Percentiles rank a stretch among this genome's conserved stretches.
phyloP scores from a whole-genome alignment of 2,329 filamentous ascomycete genomes.

The Fusarium goolgardi region DNA sequence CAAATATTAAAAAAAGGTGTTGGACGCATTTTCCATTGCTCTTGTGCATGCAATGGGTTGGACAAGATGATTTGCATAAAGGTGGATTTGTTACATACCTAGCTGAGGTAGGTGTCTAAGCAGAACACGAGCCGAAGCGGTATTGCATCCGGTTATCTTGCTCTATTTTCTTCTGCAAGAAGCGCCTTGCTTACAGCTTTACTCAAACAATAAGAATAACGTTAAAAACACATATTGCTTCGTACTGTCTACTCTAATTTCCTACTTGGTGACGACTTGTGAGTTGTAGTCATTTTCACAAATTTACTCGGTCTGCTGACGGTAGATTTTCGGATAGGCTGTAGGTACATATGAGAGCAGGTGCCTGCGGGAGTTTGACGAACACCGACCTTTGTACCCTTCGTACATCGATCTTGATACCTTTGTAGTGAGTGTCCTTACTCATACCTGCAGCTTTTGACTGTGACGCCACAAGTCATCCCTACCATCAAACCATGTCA shows the following conservation, averaged over 20 bases:
- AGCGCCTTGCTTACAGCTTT: background rate
- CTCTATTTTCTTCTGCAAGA: background rate
- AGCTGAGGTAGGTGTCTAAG: background rate
- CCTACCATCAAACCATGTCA: slow-evolving; percentile 55
- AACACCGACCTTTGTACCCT: background rate
- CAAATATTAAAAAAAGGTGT: slow-evolving; percentile 35
- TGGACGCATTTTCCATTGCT: slow-evolving; percentile 15
- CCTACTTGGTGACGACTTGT: background rate
- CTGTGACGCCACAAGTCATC: background rate
- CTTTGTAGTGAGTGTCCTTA: background rate
- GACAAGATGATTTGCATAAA: slow-evolving; percentile 8
- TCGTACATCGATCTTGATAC: background rate
- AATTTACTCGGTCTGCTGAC: background rate
- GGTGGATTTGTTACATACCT: slow-evolving; percentile 2
- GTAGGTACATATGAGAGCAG: background rate
- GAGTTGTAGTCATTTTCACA: background rate
- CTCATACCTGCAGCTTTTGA: background rate
- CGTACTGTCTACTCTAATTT: background rate
- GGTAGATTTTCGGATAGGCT: slow-evolving; percentile 30
- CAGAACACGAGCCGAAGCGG: slow-evolving; percentile 2
- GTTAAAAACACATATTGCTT: background rate
- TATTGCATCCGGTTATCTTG: slow-evolving; percentile 5
- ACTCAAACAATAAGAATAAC: slow-evolving; percentile 3
- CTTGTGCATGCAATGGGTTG: slow-evolving; percentile 8
- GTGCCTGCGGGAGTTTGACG: background rate